Conservation (phyloP, 306 rosid species). For the Lathyrus aphaca region DNA sequence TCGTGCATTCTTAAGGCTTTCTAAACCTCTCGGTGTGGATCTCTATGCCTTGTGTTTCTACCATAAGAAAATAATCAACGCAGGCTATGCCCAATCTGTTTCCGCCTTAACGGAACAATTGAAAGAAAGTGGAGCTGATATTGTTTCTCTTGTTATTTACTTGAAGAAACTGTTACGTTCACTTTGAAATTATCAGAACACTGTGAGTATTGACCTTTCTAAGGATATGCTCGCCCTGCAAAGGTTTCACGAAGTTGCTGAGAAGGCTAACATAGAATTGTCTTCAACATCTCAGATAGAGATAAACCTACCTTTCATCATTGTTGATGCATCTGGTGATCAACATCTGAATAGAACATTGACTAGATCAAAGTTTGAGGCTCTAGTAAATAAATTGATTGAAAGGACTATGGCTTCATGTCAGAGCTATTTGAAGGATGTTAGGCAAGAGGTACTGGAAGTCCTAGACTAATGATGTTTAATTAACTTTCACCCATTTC, state of each 20-base stretch:
- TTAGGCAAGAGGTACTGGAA: conserved; percentile 79
- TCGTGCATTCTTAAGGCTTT: no score
- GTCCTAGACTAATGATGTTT: conserved; percentile 93
- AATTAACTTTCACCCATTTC: conserved; percentile 87
- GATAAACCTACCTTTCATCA: conserved; percentile 85
- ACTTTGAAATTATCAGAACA: no score
- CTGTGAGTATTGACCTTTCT: no score
- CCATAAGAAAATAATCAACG: no score
- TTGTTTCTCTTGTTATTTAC: no score
- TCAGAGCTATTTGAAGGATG: conserved; percentile 59
- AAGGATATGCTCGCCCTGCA: conserved; percentile 91
- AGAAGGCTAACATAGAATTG: conserved; percentile 91
- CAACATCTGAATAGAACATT: conserved; percentile 86
- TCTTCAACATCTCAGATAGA: conserved; percentile 97
- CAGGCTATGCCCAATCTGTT: no score
- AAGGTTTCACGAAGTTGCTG: conserved; percentile 95
- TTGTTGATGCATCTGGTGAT: conserved; percentile 94
- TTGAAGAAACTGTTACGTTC: no score
- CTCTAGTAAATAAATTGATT: conserved; percentile 70
- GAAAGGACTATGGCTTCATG: conserved; percentile 89
- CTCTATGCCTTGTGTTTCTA: no score
- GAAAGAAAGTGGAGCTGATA: no score
- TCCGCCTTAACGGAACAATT: no score
- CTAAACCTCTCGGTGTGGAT: no score
- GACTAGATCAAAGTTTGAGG: conserved; percentile 87